Percentiles rank a stretch among this genome's conserved stretches.
These are phyloP conservation scores for Leccinum variabile DNA, from an alignment of 1,284 basidiomycete genomes.

Conservation along the genomic window DNA sequence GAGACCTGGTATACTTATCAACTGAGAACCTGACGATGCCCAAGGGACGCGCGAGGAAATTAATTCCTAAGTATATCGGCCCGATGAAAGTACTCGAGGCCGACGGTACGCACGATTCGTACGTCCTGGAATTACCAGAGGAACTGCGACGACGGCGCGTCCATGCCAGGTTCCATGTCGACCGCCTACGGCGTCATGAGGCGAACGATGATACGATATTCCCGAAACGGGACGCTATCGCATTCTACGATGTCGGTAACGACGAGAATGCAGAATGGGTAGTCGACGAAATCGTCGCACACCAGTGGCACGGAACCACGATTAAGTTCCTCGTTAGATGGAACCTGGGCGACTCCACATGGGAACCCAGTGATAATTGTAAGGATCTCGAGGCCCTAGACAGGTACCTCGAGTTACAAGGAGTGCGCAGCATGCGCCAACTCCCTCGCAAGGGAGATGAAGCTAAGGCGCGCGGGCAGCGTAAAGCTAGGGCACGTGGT, in stretches of 20 bases:
- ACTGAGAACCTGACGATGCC: too few relatives aligned
- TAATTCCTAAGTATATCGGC: neutral
- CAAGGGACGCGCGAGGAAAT: neutral
- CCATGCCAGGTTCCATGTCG: neutral
- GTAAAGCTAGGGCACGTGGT: too few relatives aligned
- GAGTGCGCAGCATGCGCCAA: neutral
- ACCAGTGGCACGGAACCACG: neutral
- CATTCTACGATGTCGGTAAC: neutral
- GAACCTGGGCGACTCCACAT: too few relatives aligned
- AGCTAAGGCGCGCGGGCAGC: too few relatives aligned
- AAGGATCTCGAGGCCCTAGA: neutral
- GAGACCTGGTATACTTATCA: too few relatives aligned
- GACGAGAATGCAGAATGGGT: neutral
- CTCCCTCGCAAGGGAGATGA: neutral
- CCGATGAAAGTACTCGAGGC: neutral
- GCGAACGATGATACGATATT: neutral
- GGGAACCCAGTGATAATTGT: neutral
- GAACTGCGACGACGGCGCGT: neutral
- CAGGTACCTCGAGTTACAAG: neutral
- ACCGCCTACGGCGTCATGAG: neutral
- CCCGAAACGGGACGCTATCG: neutral
- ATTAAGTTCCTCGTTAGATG: neutral
- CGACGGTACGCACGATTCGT: neutral
- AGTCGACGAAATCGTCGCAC: neutral
- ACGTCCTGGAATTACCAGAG: neutral